A percentile compares a stretch with the other conserved stretches of the same genome.
These are phyloP conservation scores for Cardamine chenopodiifolia DNA, from an alignment of 345 rosid genomes.

Conservation along the genomic window DNA sequence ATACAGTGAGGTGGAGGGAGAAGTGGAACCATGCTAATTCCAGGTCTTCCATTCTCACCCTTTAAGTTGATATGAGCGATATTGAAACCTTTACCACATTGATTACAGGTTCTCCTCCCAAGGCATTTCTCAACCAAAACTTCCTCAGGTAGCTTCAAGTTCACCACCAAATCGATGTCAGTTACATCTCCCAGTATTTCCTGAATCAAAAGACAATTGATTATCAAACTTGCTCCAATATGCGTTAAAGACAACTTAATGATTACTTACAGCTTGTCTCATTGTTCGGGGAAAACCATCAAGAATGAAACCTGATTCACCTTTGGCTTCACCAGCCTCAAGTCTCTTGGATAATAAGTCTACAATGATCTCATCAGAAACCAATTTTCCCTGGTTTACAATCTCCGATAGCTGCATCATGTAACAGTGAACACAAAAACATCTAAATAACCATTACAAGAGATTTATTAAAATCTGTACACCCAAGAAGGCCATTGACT, in stretches of 20 bases:
- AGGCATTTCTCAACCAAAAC: conserved; percentile 88
- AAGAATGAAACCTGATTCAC: conserved; percentile 91
- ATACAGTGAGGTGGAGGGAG: conserved; percentile 81
- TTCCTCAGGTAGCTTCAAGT: conserved; percentile 79
- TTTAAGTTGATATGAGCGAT: conserved; percentile 71
- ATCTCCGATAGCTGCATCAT: conserved; percentile 71
- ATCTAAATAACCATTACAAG: conserved; percentile 7
- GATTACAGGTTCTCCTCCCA: conserved; percentile 85
- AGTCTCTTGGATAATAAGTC: conserved; percentile 79
- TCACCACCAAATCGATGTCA: conserved; percentile 85
- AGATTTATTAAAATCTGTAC: neutral
- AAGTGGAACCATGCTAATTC: conserved; percentile 87
- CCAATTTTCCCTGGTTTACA: conserved; percentile 83
- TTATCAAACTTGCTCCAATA: neutral
- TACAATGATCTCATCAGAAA: conserved; percentile 80
- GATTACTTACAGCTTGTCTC: conserved; percentile 75
- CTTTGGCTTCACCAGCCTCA: conserved; percentile 73
- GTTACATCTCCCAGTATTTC: conserved; percentile 78
- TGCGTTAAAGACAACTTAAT: neutral
- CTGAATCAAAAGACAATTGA: conserved; percentile 45
- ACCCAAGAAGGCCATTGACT: conserved; percentile 16
- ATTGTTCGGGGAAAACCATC: conserved; percentile 97
- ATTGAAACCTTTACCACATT: conserved; percentile 79
- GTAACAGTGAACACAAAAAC: neutral
- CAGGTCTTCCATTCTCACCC: conserved; percentile 78